A percentile compares a stretch with the other conserved stretches of the same genome.
phyloP scores from a whole-genome alignment of 768 basidiomycete species.

The Lactifluus subvellereus region DNA sequence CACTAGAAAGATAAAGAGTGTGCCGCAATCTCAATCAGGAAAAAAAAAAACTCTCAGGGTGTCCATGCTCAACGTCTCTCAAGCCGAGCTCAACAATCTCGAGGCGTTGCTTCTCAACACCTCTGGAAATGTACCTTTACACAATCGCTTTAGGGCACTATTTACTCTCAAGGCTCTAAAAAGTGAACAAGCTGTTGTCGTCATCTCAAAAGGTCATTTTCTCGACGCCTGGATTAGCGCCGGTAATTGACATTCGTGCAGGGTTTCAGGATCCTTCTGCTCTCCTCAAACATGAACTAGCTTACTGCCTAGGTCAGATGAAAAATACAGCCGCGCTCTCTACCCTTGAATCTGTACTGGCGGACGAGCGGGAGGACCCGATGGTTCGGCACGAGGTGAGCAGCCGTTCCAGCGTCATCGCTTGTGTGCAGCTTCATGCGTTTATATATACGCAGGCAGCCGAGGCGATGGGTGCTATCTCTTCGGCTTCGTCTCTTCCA shows the following conservation, averaged over 20 bases:
- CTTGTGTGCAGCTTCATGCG: not conserved
- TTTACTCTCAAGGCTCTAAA: conserved; percentile 88
- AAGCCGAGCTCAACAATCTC: conserved; percentile 58
- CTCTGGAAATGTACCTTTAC: conserved; percentile 65
- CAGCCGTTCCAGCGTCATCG: conserved; percentile 20
- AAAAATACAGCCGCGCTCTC: conserved; percentile 68
- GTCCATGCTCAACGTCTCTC: conserved; percentile 31
- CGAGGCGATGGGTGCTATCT: conserved; percentile 98
- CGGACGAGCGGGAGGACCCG: conserved; percentile 66
- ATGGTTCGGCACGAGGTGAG: conserved; percentile 97
- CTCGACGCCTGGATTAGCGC: not conserved
- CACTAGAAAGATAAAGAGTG: conserved; percentile 18
- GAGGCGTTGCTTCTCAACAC: conserved; percentile 74
- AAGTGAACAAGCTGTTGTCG: conserved; percentile 68
- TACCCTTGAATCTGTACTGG: conserved; percentile 69
- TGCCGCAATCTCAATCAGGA: conserved; percentile 24
- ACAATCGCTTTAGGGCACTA: conserved; percentile 82
- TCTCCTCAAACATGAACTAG: conserved; percentile 92
- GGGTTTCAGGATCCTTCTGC: conserved; percentile 85
- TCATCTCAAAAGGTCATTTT: conserved; percentile 73
- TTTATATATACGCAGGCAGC: conserved; percentile 57
- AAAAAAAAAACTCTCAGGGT: not conserved
- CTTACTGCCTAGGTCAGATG: conserved; percentile 95
- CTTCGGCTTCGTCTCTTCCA: conserved; percentile 55
- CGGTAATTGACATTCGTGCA: conserved; percentile 30